These are phyloP conservation scores for Multifurca ochricompacta DNA, from an alignment of 768 basidiomycete species.

Conservation along the genomic window DNA sequence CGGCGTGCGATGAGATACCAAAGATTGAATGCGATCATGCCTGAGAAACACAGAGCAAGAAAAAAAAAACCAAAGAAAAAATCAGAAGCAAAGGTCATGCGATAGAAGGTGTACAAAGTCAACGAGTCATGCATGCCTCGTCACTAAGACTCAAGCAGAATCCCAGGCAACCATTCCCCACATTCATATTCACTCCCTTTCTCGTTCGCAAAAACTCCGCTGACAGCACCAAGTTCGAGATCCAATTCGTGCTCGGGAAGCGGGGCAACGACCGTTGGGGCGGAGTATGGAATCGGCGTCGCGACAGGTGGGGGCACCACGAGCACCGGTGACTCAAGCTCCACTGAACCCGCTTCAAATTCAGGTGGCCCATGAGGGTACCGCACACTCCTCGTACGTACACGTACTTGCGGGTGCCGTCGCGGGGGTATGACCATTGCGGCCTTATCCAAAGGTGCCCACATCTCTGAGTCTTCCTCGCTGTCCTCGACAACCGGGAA, in stretches of 20 bases:
- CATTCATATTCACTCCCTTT: slow-evolving; percentile 12
- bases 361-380: slow-evolving; percentile 7
- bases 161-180: slow-evolving; percentile 20
- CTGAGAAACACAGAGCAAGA: background rate
- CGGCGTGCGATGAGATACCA: slow-evolving; percentile 2
- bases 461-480: slow-evolving; percentile 23
- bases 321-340: slow-evolving; percentile 11
- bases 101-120: background rate
- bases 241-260: slow-evolving; percentile 22
- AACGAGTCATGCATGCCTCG: background rate
- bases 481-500: slow-evolving; percentile 30
- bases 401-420: slow-evolving; percentile 17
- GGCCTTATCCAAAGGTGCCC: slow-evolving; percentile 11
- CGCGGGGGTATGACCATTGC: slow-evolving; percentile 5
- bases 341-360: slow-evolving; percentile 3
- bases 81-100: slow-evolving; percentile 3
- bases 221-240: slow-evolving; percentile 23
- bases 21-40: slow-evolving; percentile 1
- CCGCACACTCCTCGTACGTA: slow-evolving; percentile 25
- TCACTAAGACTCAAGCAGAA: slow-evolving; percentile 11
- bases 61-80: background rate
- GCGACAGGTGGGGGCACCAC: slow-evolving; percentile 17
- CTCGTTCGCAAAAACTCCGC: background rate
- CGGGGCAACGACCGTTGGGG: slow-evolving; percentile 18
- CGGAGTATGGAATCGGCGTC: slow-evolving; percentile 11